Evolutionary conservation across 2,329 filamentous ascomycete species (phyloP).

Genomic region (Penicillium hesseltinei): DNA sequence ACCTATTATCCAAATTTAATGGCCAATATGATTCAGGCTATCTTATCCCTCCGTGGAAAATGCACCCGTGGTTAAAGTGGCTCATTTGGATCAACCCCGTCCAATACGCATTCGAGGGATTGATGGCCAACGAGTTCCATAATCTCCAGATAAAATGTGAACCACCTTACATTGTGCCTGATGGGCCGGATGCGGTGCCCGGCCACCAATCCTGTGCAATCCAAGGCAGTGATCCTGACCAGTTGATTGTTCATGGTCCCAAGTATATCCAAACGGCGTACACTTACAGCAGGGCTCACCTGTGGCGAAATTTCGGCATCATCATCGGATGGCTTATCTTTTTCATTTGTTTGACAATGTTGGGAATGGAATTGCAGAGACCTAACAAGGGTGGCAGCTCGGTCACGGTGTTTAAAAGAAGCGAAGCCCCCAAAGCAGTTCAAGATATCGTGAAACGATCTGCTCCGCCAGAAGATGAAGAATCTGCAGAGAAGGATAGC

Average conservation of each 20-base stretch:
- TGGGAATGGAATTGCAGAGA: constrained; percentile 74
- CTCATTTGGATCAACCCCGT: constrained; percentile 66
- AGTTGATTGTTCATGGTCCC: constrained; percentile 53
- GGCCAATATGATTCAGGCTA: constrained; percentile 49
- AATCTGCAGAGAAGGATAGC: constrained; percentile 42
- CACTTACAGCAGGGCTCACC: constrained; percentile 55
- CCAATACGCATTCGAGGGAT: constrained; percentile 66
- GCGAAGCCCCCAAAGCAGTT: constrained; percentile 59
- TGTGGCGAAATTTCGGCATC: constrained; percentile 77
- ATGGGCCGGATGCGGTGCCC: constrained; percentile 44
- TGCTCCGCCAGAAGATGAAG: constrained; percentile 49
- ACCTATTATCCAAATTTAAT: neutral
- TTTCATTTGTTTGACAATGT: constrained; percentile 73
- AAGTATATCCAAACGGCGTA: constrained; percentile 57
- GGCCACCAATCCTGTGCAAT: constrained; percentile 61
- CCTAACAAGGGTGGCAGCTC: constrained; percentile 79
- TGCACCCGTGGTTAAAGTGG: constrained; percentile 65
- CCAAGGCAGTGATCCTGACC: constrained; percentile 56
- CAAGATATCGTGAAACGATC: constrained; percentile 56
- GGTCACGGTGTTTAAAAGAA: constrained; percentile 72
- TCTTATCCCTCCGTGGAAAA: constrained; percentile 59
- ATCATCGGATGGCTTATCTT: constrained; percentile 71
- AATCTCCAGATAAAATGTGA: constrained; percentile 55
- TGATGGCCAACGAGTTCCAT: constrained; percentile 71
- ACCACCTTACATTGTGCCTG: constrained; percentile 56